phyloP scores from a whole-genome alignment of 352 stramenopile species.

The Pythium phragmiticola region DNA sequence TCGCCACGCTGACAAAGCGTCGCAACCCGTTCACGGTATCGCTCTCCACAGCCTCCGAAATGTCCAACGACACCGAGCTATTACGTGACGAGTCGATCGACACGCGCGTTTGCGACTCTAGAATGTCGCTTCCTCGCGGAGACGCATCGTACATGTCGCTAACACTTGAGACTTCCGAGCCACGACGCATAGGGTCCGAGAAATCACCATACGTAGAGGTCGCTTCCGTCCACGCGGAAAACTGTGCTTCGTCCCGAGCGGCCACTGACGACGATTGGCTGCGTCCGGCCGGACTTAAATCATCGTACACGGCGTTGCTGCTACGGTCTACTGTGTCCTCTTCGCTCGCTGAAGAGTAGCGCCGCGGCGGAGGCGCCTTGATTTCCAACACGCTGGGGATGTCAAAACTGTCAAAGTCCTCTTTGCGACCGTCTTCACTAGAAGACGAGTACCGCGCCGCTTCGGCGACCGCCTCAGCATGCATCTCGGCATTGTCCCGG shows the following conservation, averaged over 20 bases:
- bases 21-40: background rate
- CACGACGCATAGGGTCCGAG: constrained; percentile 18
- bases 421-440: constrained; percentile 8
- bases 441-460: constrained; percentile 27
- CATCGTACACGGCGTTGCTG: constrained; percentile 15
- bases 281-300: constrained; percentile 2
- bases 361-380: constrained; percentile 5
- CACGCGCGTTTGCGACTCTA: constrained; percentile 1
- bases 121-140: constrained; percentile 17
- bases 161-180: constrained; percentile 18
- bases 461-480: constrained; percentile 21
- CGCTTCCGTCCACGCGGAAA: constrained; percentile 19
- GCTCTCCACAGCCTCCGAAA: background rate
- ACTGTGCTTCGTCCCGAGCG: constrained; percentile 12
- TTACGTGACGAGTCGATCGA: background rate
- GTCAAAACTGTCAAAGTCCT: background rate
- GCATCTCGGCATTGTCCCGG: constrained; percentile 17
- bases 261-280: constrained; percentile 16
- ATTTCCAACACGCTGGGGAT: background rate
- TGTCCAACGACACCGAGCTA: background rate
- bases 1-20: constrained; percentile 19
- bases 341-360: constrained; percentile 25
- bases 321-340: constrained; percentile 25
- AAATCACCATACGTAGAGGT: constrained; percentile 22
- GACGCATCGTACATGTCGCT: constrained; percentile 28